Conservation (phyloP, 2,329 filamentous ascomycete species). For the Neonectria hederae region DNA sequence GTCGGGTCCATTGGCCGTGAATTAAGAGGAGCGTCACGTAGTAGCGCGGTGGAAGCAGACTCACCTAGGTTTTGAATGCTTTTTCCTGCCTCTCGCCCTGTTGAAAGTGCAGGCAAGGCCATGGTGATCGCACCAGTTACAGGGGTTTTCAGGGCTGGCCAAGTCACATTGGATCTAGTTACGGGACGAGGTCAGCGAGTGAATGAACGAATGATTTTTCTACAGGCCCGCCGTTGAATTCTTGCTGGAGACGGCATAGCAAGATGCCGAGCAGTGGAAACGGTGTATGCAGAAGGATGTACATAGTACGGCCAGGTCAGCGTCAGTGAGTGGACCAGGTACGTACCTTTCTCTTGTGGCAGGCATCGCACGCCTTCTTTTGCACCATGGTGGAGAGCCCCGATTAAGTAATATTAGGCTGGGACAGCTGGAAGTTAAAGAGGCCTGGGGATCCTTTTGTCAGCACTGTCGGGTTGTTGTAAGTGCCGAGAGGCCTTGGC, state of each 20-base stretch:
- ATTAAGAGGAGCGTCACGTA: not conserved
- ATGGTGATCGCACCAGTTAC: constrained; percentile 4
- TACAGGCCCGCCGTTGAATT: not conserved
- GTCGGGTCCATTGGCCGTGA: not conserved
- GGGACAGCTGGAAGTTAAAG: not conserved
- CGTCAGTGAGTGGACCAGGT: not conserved
- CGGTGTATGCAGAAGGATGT: too few species aligned
- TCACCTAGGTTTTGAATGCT: not conserved
- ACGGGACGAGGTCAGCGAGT: constrained; percentile 11
- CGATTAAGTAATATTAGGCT: not conserved
- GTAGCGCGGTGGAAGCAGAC: not conserved
- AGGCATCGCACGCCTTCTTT: constrained; percentile 15
- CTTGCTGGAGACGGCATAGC: not conserved
- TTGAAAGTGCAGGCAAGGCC: not conserved
- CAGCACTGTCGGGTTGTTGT: not conserved
- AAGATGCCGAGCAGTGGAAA: not conserved
- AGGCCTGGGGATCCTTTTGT: not conserved
- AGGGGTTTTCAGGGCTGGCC: not conserved
- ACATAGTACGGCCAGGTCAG: too few species aligned
- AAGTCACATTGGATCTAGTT: constrained; percentile 3
- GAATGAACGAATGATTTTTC: too few species aligned
- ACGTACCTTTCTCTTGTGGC: constrained; percentile 21
- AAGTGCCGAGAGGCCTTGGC: not conserved
- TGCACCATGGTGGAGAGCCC: not conserved
- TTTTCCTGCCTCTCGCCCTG: not conserved